Conservation (phyloP, 495 filamentous ascomycete species). For the Penicillium pulvis region DNA sequence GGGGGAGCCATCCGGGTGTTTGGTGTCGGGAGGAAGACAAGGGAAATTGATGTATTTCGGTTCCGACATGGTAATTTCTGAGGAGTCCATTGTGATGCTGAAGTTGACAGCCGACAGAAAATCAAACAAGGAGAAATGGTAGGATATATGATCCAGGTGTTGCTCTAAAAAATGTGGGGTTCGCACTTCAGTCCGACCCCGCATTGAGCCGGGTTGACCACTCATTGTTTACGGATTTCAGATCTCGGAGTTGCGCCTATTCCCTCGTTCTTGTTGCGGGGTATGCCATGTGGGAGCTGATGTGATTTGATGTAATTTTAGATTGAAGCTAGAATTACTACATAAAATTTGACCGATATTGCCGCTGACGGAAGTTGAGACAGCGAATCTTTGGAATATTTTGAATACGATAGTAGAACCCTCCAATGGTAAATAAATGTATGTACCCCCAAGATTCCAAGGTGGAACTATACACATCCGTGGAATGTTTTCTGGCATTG, state of each 20-base stretch:
- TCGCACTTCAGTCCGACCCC: constrained; percentile 31
- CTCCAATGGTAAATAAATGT: too few species aligned
- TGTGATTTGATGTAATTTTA: neutral
- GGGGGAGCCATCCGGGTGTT: constrained; percentile 59
- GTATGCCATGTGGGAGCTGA: neutral
- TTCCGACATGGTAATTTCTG: constrained; percentile 31
- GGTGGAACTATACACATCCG: too few species aligned
- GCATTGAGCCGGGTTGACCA: constrained; percentile 19
- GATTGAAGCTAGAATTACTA: neutral
- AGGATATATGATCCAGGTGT: neutral
- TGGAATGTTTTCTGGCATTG: too few species aligned
- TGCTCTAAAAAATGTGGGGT: neutral
- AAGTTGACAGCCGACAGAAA: neutral
- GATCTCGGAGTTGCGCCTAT: constrained; percentile 34
- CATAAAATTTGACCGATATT: too few species aligned
- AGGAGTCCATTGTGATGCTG: neutral
- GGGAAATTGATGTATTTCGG: constrained; percentile 66
- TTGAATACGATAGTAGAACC: too few species aligned
- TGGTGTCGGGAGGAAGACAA: constrained; percentile 56
- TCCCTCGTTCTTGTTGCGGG: neutral
- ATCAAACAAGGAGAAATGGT: neutral
- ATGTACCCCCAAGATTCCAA: too few species aligned
- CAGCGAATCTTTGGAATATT: too few species aligned
- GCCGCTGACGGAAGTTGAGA: too few species aligned
- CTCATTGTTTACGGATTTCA: constrained; percentile 23